A percentile compares a stretch with the other conserved stretches of the same genome.
Conservation (phyloP, 352 stramenopile genomes). For the Phytophthora crassamura region DNA sequence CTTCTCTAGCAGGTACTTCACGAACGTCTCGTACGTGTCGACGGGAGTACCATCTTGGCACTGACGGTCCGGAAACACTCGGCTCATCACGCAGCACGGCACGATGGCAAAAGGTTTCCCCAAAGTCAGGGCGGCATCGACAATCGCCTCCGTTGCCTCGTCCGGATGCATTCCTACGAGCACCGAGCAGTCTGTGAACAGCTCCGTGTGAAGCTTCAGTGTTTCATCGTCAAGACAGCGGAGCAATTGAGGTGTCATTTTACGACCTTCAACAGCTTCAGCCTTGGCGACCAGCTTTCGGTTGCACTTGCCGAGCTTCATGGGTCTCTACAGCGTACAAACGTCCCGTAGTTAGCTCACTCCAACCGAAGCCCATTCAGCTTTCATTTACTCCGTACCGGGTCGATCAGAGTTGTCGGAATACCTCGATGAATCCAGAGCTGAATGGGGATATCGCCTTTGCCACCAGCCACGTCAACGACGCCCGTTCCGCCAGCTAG, state of each 20-base stretch:
- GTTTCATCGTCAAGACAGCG: constrained; percentile 66
- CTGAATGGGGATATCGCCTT: constrained; percentile 88
- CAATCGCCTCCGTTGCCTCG: constrained; percentile 96
- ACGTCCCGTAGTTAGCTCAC: no score
- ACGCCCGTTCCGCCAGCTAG: constrained; percentile 71
- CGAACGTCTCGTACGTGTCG: constrained; percentile 83
- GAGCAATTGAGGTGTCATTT: constrained; percentile 62
- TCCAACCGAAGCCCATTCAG: neutral
- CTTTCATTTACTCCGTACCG: constrained; percentile 44
- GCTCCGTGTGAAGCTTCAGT: constrained; percentile 48
- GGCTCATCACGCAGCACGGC: constrained; percentile 97
- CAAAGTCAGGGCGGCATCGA: constrained; percentile 90
- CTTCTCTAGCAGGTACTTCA: constrained; percentile 86
- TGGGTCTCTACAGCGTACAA: constrained; percentile 54
- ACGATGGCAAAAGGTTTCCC: constrained; percentile 95
- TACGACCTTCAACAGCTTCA: constrained; percentile 31
- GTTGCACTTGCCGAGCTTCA: constrained; percentile 82
- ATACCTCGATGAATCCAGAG: constrained; percentile 84
- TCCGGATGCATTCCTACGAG: constrained; percentile 96
- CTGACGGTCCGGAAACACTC: constrained; percentile 85
- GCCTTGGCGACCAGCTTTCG: constrained; percentile 67
- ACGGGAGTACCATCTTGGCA: constrained; percentile 69
- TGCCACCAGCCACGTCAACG: constrained; percentile 89
- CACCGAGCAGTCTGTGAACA: constrained; percentile 85
- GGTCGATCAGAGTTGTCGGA: constrained; percentile 85